Percentiles rank a stretch among this genome's conserved stretches.
Conservation (phyloP, 1,284 basidiomycete species). For the Microbotryum saponariae region DNA sequence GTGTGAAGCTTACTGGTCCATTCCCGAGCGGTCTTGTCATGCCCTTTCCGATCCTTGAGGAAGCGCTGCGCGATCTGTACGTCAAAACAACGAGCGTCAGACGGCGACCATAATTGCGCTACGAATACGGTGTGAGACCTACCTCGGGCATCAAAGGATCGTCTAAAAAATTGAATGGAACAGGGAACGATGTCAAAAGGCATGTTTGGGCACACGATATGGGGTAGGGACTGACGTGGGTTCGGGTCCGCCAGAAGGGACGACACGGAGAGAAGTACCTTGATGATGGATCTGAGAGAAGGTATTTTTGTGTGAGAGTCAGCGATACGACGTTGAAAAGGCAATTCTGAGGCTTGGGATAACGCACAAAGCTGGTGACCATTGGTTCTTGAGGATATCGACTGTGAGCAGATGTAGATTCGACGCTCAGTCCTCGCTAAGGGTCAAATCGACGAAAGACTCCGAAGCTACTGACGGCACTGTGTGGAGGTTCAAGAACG, state of each 20-base stretch:
- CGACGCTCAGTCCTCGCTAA: not conserved
- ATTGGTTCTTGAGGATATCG: conserved; percentile 48
- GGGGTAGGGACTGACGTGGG: conserved; percentile 45
- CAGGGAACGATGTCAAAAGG: not conserved
- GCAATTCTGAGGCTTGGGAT: conserved; percentile 53
- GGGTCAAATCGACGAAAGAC: not conserved
- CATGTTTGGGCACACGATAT: not conserved
- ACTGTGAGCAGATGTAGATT: conserved; percentile 2
- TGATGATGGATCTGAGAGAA: conserved; percentile 23
- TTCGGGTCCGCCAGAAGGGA: conserved; percentile 97
- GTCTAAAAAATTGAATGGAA: not conserved
- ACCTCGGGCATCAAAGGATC: conserved; percentile 14
- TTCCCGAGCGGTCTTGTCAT: conserved; percentile 28
- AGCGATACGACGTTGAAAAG: not conserved
- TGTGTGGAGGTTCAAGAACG: conserved; percentile 22
- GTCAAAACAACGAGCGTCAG: no score
- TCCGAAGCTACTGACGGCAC: conserved; percentile 45
- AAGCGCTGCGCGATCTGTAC: conserved; percentile 65
- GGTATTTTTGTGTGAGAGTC: not conserved
- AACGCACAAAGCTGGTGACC: conserved; percentile 95
- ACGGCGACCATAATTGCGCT: no score
- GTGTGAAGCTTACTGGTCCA: conserved; percentile 16
- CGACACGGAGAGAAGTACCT: conserved; percentile 72
- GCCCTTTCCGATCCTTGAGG: conserved; percentile 37
- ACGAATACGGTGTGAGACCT: not conserved